These are phyloP conservation scores for Leptographium procerum DNA, from an alignment of 2,329 filamentous ascomycete genomes.

Conservation along the genomic window DNA sequence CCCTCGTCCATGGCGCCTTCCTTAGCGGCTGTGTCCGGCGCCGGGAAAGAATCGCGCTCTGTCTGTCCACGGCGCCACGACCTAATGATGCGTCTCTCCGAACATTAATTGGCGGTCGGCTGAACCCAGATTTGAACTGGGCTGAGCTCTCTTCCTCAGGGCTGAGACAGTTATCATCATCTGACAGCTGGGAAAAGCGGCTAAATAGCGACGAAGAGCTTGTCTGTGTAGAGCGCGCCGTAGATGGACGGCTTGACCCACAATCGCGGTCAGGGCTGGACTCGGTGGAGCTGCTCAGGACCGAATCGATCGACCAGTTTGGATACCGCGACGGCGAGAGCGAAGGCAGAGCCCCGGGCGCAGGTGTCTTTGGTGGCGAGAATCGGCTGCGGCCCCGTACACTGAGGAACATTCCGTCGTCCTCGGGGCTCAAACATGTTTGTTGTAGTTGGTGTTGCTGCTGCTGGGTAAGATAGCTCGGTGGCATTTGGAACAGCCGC, in stretches of 20 bases:
- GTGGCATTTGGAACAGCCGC: neutral
- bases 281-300: conserved; percentile 41
- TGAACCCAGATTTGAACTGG: conserved; percentile 10
- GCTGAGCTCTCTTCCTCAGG: conserved; percentile 32
- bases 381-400: conserved; percentile 28
- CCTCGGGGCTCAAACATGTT: conserved; percentile 10
- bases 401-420: conserved; percentile 15
- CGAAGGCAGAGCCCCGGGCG: conserved; percentile 32
- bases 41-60: neutral
- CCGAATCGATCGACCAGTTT: conserved; percentile 47
- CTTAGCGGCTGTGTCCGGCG: conserved; percentile 13
- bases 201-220: conserved; percentile 43
- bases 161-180: conserved; percentile 43
- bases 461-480: neutral
- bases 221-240: conserved; percentile 47
- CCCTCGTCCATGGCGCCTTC: conserved; percentile 51
- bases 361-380: conserved; percentile 50
- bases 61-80: neutral
- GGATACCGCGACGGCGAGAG: conserved; percentile 38
- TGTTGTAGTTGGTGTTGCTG: neutral
- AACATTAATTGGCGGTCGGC: neutral
- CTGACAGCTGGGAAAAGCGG: conserved; percentile 42
- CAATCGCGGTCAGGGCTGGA: conserved; percentile 47
- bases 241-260: conserved; percentile 45
- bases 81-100: conserved; percentile 1